Base-by-base conservation (phyloP, 495 filamentous ascomycete genomes). In the Stereocaulon alpinum region DNA sequence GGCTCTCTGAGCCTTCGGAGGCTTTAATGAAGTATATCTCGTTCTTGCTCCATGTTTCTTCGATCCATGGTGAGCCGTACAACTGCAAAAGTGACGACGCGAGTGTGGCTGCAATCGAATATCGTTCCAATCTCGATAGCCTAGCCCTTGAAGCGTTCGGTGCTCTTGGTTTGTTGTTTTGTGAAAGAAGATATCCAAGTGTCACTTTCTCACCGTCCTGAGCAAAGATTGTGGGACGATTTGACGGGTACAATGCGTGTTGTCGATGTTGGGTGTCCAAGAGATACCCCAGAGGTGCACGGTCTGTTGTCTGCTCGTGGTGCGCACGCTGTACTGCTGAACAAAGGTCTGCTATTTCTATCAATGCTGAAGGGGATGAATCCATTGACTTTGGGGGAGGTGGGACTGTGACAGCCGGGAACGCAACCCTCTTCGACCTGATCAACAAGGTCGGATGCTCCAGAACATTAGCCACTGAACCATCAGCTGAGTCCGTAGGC, bases 61-160 rank as follows among this genome's bases (percentile, higher is more conserved):
- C 20, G 3, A 61, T 30, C 59, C 59, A 61, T 0, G 59, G 59
- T 15, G 59, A 57, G 30, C 22, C 43, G 27, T 57, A 61, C 10
- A 57, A 37, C 22, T 61, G 59, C 22, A 61, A 22, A n/a, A 61
- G 53, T 17, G 52, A 56, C 59, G 53, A 56, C 22, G 59, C 59
- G 9, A 61, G 59, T 24, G 45, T 57, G n/a, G 45, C 53, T 47
- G 59, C 59, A 3, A 58, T 32, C 22, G 53, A 20, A 27, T 56
- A 56, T 22, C 53, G n/a, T 4, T 56, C 30, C 11, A 44, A 41
- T 27, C 53, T 12, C 15, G 53, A 42, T 7, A 42, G 2, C 20
- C 41, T n/a, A n/a, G n/a, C n/a, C n/a, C n/a, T n/a, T n/a, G n/a
- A n/a, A n/a, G n/a, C n/a, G n/a, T n/a, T n/a, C n/a, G n/a, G n/a